These are phyloP conservation scores for Limonium bicolor DNA, from an alignment of 148 eudicot species.

Conservation along the genomic window DNA sequence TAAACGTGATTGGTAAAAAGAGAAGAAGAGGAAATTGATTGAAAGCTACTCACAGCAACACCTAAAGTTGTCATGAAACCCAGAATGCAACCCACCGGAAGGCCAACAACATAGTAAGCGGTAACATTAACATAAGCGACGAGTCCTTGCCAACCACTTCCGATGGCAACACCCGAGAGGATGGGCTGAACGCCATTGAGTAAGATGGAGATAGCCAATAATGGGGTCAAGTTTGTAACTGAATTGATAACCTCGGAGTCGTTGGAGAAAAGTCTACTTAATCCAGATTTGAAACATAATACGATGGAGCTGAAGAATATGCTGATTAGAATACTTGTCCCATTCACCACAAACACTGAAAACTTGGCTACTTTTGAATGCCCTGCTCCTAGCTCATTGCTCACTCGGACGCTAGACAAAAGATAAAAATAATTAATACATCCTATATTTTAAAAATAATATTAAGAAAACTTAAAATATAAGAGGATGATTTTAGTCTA, in stretches of 20 bases:
- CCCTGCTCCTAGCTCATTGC: conserved; percentile 37
- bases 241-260: conserved; percentile 18
- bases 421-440: too few species aligned
- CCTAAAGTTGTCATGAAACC: conserved; percentile 25
- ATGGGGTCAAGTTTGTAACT: conserved; percentile 23
- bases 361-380: conserved; percentile 32
- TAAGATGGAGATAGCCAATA: conserved; percentile 18
- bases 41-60: conserved; percentile 5
- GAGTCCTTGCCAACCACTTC: conserved; percentile 40
- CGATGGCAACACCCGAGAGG: conserved; percentile 38
- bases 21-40: too few species aligned
- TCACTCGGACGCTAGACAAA: conserved; percentile 29
- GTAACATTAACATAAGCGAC: conserved; percentile 29
- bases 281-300: conserved; percentile 8
- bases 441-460: too few species aligned
- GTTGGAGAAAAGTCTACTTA: conserved; percentile 13
- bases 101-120: conserved; percentile 24
- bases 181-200: conserved; percentile 24
- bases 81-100: conserved; percentile 24
- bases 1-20: too few species aligned
- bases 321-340: conserved; percentile 19
- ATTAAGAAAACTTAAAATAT: too few species aligned
- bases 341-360: conserved; percentile 25
- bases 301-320: conserved; percentile 16
- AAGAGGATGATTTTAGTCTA: too few species aligned